These are phyloP conservation scores for Catharanthus roseus DNA, from an alignment of 257 asterid genomes.

Conservation along the genomic window DNA sequence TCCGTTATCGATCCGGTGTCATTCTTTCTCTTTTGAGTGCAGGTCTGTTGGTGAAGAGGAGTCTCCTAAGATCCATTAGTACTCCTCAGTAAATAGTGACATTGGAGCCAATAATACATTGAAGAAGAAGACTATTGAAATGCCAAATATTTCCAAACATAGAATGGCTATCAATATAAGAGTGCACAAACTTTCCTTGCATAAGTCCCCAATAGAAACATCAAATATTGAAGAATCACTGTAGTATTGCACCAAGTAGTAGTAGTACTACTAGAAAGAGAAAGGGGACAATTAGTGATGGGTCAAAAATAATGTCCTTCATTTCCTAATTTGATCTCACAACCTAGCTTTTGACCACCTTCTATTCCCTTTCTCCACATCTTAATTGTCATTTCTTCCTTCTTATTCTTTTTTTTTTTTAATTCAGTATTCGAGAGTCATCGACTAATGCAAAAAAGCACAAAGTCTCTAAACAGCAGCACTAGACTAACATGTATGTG, in stretches of 20 bases:
- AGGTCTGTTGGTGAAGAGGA: no score
- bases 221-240: neutral
- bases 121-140: neutral
- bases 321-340: constrained; percentile 5
- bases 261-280: neutral
- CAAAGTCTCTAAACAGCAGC: no score
- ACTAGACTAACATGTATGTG: no score
- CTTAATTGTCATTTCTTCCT: neutral
- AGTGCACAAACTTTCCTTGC: neutral
- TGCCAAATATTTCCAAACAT: constrained; percentile 7
- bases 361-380: neutral
- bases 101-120: neutral
- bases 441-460: no score
- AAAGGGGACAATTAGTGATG: neutral
- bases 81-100: no score
- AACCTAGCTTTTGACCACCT: neutral
- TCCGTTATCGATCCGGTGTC: no score
- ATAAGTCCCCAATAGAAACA: neutral
- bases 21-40: no score
- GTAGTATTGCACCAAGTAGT: neutral
- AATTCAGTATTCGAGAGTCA: no score
- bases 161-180: neutral
- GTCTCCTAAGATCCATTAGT: no score
- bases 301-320: neutral
- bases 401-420: neutral